Conservation (phyloP, 2,329 filamentous ascomycete species). For the Cladophialophora yegresii region DNA sequence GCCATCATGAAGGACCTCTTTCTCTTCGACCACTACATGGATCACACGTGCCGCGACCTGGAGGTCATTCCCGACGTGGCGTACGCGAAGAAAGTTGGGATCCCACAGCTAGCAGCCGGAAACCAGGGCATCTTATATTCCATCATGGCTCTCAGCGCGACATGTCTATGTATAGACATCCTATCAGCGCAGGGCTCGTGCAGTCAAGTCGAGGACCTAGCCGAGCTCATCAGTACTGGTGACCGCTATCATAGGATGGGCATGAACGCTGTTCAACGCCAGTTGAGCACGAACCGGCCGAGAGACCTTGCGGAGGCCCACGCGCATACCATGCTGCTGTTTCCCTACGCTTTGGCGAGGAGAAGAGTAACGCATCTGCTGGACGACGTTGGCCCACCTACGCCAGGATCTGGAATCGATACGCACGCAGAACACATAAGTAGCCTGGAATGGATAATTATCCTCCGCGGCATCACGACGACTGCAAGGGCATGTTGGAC, state of each 20-base stretch:
- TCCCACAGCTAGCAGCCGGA: conserved; percentile 8
- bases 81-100: neutral
- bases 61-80: conserved; percentile 1
- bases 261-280: conserved; percentile 5
- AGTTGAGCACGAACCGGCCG: neutral
- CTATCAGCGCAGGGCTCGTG: neutral
- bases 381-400: neutral
- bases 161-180: conserved; percentile 11
- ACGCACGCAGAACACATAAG: conserved; percentile 3
- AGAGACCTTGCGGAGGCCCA: conserved; percentile 14
- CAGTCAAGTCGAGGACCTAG: conserved; percentile 1
- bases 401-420: neutral
- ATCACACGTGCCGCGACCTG: conserved; percentile 7
- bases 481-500: conserved; percentile 5
- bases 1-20: conserved; percentile 10
- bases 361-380: conserved; percentile 15
- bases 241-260: conserved; percentile 16
- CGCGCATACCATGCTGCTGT: conserved; percentile 11
- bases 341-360: conserved; percentile 17
- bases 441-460: conserved; percentile 14
- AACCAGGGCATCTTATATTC: conserved; percentile 11
- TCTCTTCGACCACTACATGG: conserved; percentile 21
- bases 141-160: conserved; percentile 6
- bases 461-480: conserved; percentile 11
- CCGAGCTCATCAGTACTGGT: conserved; percentile 5